Base-by-base conservation (phyloP, 2,329 filamentous ascomycete species). In the Ophiostoma sp. region DNA sequence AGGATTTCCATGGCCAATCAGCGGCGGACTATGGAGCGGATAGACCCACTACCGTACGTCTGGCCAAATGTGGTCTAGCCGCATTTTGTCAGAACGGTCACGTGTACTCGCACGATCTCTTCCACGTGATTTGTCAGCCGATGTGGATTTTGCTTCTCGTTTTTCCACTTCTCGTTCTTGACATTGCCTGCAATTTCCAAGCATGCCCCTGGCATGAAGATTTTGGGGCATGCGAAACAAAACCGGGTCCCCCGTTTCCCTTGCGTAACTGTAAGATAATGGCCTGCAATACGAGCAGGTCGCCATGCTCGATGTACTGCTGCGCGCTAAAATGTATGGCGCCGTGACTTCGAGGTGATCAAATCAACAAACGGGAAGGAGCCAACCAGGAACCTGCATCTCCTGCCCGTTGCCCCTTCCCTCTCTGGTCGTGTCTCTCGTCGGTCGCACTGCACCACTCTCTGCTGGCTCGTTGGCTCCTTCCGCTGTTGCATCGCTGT, bases 1-100 rank as follows among this genome's bases (percentile, higher is more conserved):
- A 42, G 55, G 68, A 66, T 67, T 64, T 36, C 42, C 64, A 2
- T 38, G 27, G 49, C 71, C 71, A 72, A 71, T 72, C 44, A 69
- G 12, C 55, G 12, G 16, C 11, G 2, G 7, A 38, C 27, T 14
- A 18, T 14, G 27, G 52, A 6, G 27, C 18, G 27, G 11, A 4
- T 14, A 6, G 55, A 38, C 55, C 55, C 55, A 60, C 7, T 14
- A 5, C 14, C 1, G 4, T 14, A 6, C 11, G 27, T 6, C 12
- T 38, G 16, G 27, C 55, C 27, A 5, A 1, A 14, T 60, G 1
- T 42, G 16, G 60, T 11, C 60, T 63, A 42, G 60, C 12, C 55
- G 9, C 16, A 38, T 60, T 27, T 38, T 27, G 27, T 60, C 27
- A 38, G 6, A 2, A 0, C 5, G 5, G 18, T 55, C 49, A 55